Evolutionary conservation across 2,329 filamentous ascomycete genomes (phyloP).

Genomic region (Neophaeococcomyces aloes): DNA sequence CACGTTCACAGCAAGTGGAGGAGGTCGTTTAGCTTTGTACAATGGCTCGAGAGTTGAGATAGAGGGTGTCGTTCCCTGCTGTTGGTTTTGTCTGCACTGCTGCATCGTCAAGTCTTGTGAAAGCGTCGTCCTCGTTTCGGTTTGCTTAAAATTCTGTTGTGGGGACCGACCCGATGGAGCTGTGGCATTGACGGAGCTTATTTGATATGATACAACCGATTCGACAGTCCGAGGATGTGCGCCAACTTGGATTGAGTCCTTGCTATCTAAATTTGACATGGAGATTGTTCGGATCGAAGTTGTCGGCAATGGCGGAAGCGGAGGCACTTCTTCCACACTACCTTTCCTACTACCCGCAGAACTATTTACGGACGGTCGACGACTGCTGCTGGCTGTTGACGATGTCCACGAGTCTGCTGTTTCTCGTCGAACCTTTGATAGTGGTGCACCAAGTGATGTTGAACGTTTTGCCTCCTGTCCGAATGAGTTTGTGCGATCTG

Average conservation of each 20-base stretch:
- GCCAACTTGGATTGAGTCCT: neutral
- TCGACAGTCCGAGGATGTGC: neutral
- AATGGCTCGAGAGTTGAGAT: conserved; percentile 9
- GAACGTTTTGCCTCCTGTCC: conserved; percentile 11
- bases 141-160: too few species aligned
- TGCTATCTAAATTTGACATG: neutral
- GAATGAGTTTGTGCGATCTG: neutral
- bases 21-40: conserved; percentile 18
- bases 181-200: too few species aligned
- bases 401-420: conserved; percentile 3
- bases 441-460: conserved; percentile 15
- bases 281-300: neutral
- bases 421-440: conserved; percentile 3
- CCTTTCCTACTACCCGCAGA: conserved; percentile 3
- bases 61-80: neutral
- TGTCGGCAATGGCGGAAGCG: neutral
- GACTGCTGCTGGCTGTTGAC: conserved; percentile 2
- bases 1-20: conserved; percentile 13
- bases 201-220: too few species aligned
- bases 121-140: too few species aligned
- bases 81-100: too few species aligned
- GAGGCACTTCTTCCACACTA: conserved; percentile 3
- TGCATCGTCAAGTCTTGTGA: neutral
- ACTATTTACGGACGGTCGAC: conserved; percentile 2
- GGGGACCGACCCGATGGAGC: too few species aligned